A percentile compares a stretch with the other conserved stretches of the same genome.
Conservation (phyloP, 1,284 basidiomycete species). For the Leucoagaricus sp. region DNA sequence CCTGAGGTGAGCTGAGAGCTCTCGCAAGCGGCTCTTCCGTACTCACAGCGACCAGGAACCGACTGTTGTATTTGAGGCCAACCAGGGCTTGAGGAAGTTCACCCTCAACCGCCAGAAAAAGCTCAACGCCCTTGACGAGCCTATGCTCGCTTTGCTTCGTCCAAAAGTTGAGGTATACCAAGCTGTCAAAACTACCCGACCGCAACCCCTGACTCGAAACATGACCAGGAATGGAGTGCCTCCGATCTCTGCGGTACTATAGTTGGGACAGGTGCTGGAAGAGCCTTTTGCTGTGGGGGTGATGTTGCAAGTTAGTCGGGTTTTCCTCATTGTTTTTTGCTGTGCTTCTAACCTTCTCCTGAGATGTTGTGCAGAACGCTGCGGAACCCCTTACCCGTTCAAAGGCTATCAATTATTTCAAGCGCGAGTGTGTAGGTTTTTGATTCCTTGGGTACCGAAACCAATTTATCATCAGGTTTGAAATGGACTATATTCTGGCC, state of each 20-base stretch:
- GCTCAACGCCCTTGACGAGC: conserved; percentile 84
- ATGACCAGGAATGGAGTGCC: conserved; percentile 73
- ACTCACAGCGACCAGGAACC: conserved; percentile 36
- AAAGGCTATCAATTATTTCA: conserved; percentile 84
- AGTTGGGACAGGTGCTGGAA: conserved; percentile 76
- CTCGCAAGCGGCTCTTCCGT: conserved; percentile 9
- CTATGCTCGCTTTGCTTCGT: conserved; percentile 80
- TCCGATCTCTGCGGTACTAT: conserved; percentile 78
- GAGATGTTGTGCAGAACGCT: conserved; percentile 61
- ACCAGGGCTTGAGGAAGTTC: conserved; percentile 64
- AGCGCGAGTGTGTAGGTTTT: conserved; percentile 68
- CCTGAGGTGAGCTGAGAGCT: conserved; percentile 35
- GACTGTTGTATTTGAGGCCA: conserved; percentile 71
- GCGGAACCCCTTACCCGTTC: conserved; percentile 51
- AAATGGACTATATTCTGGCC: conserved; percentile 86
- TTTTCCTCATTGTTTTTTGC: conserved; percentile 16
- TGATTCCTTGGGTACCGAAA: conserved; percentile 7
- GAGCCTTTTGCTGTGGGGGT: conserved; percentile 94
- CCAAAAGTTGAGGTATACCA: conserved; percentile 71
- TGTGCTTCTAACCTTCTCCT: conserved; percentile 13
- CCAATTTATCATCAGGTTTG: conserved; percentile 59
- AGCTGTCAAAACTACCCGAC: conserved; percentile 19
- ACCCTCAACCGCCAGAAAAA: conserved; percentile 83
- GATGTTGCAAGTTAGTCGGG: conserved; percentile 76
- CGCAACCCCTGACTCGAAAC: conserved; percentile 10